phyloP scores from a whole-genome alignment of 495 filamentous ascomycete species.

The Xylaria venustula region DNA sequence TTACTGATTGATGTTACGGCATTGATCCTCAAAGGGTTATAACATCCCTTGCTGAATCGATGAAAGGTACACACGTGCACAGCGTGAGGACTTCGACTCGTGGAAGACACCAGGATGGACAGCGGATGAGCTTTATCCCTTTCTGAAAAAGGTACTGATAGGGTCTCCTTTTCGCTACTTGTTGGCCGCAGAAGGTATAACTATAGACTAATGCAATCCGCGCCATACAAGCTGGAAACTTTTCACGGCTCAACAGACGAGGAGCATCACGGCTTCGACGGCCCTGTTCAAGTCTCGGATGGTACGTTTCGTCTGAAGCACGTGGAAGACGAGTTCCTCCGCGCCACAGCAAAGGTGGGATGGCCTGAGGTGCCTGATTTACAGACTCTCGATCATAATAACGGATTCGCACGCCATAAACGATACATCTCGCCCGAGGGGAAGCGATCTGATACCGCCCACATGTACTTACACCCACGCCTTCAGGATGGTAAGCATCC shows the following conservation, averaged over 20 bases:
- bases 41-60: neutral
- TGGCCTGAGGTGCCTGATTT: slow-evolving; percentile 44
- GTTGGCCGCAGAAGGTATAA: neutral
- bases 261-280: slow-evolving; percentile 44
- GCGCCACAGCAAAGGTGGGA: slow-evolving; percentile 41
- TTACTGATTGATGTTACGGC: no score
- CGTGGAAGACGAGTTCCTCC: slow-evolving; percentile 41
- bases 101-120: slow-evolving; percentile 55
- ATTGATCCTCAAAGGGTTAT: neutral
- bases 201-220: neutral
- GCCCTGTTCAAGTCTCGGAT: slow-evolving; percentile 49
- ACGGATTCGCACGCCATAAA: slow-evolving; percentile 35
- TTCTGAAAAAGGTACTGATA: slow-evolving; percentile 48
- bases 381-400: slow-evolving; percentile 37
- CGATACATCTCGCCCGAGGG: slow-evolving; percentile 42
- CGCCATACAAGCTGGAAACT: slow-evolving; percentile 42
- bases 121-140: slow-evolving; percentile 50
- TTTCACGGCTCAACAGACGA: slow-evolving; percentile 43
- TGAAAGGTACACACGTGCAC: slow-evolving; percentile 33
- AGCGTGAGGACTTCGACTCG: slow-evolving; percentile 47
- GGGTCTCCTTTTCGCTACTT: neutral
- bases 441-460: slow-evolving; percentile 45
- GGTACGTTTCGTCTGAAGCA: slow-evolving; percentile 33
- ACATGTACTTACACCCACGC: slow-evolving; percentile 44
- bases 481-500: slow-evolving; percentile 44